These are phyloP conservation scores for Colletotrichum cuscutae DNA, from an alignment of 2,329 filamentous ascomycete genomes.

Conservation along the genomic window DNA sequence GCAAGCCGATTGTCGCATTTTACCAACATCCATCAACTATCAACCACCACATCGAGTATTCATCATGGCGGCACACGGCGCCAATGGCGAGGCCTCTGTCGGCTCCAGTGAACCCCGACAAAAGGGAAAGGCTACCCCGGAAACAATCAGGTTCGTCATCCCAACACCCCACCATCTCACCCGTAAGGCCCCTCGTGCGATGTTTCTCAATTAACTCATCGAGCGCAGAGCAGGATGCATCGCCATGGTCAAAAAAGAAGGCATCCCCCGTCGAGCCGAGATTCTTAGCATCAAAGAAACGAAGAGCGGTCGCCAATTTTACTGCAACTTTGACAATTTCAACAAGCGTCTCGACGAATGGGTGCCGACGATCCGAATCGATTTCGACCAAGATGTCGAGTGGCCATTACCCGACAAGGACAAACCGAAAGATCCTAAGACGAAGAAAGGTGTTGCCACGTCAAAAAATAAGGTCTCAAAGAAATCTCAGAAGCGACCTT, in stretches of 20 bases:
- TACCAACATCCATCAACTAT: constrained; percentile 13
- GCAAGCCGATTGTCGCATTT: not conserved
- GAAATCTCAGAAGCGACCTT: constrained; percentile 65
- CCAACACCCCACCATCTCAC: not conserved
- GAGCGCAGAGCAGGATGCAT: constrained; percentile 63
- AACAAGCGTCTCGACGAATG: constrained; percentile 91
- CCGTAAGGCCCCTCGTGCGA: not conserved
- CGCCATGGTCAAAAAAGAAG: constrained; percentile 75
- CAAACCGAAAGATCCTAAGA: constrained; percentile 78
- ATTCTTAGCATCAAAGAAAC: constrained; percentile 94
- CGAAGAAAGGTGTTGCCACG: constrained; percentile 73
- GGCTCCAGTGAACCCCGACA: constrained; percentile 69
- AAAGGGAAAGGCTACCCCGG: constrained; percentile 85
- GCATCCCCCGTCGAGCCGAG: constrained; percentile 89
- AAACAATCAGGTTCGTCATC: constrained; percentile 77
- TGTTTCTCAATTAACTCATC: constrained; percentile 1
- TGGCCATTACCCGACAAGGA: constrained; percentile 94
- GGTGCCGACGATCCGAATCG: constrained; percentile 84
- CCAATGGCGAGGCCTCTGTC: constrained; percentile 62
- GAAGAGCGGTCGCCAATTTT: constrained; percentile 89
- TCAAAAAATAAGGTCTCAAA: constrained; percentile 69
- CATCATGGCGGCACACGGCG: constrained; percentile 65
- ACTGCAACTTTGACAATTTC: constrained; percentile 98
- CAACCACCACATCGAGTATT: constrained; percentile 31
- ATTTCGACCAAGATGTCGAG: constrained; percentile 91